Base-by-base conservation (phyloP, 2,329 filamentous ascomycete genomes). In the Emmonsia crescens region DNA sequence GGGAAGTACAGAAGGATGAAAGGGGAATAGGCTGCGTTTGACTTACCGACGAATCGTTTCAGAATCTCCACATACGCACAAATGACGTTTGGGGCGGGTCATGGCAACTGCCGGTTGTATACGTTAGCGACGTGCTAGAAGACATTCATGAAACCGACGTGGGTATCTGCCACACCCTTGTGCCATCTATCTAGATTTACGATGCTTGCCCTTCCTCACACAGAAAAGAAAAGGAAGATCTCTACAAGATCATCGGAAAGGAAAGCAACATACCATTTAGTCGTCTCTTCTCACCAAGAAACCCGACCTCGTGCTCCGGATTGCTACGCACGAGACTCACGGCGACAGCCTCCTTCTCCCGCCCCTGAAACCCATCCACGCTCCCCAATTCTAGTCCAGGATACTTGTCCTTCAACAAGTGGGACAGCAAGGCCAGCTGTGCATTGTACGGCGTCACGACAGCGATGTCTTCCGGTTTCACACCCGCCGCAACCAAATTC, bases 371-470 rank as follows among this genome's bases (percentile, higher is more conserved):
- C 1, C 93, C 94, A 74, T 99, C 94, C 1, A 99, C 90, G 69
- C 91, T 96, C 40, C 94, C 94, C n/a, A 99, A 80, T 74, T 99
- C 94, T 58, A 99, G 85, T 14, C 88, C 91, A 0, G 89, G 88
- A 68, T 88, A 96, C 46, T 80, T 78, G 63, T 94, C 89, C 71
- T 93, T 94, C 57, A 99, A 81, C 66, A 88, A 81, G 44, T 81
- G 78, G 14, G 91, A 86, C 59, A 97, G 79, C 12, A 95, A 76
- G 4, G 89, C 87, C 42, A 96, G 82, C 84, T 95, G 94, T 16
- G 90, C 94, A 76, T 96, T 97, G 77, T 99, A 99, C 46, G 94
- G 94, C 56, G 94, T 96, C 60, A 99, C 86, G 14, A 97, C 87
- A 0, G 93, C 94, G 68, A 99, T 92, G 70, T 96, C 91, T 68